Percentiles rank a stretch among this genome's conserved stretches.
phyloP scores from a whole-genome alignment of 2,329 filamentous ascomycete species.

The Xylaria sp. region DNA sequence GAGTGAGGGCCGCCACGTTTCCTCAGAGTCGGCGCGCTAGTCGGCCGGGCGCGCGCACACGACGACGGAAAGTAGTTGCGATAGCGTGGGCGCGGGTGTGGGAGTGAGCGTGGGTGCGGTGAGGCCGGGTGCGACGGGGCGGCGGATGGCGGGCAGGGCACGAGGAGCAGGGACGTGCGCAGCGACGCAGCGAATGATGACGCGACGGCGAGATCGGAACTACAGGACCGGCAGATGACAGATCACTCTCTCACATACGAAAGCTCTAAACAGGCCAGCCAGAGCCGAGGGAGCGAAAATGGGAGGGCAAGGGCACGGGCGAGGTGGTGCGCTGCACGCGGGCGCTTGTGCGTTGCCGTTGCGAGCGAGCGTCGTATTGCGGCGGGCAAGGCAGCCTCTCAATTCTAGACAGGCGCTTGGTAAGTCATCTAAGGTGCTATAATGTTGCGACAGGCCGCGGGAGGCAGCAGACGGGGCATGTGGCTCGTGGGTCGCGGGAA shows the following conservation, averaged over 20 bases:
- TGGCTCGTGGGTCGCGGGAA: slow-evolving; percentile 35
- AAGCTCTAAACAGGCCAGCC: slow-evolving; percentile 2
- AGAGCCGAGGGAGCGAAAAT: slow-evolving; percentile 1
- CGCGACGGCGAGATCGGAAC: slow-evolving; percentile 20
- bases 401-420: slow-evolving; percentile 13
- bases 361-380: not conserved
- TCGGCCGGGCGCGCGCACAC: slow-evolving; percentile 46
- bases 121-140: not conserved
- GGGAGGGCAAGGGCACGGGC: not conserved
- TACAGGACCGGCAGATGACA: slow-evolving; percentile 4
- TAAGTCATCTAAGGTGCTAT: slow-evolving; percentile 19
- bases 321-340: slow-evolving; percentile 17
- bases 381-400: slow-evolving; percentile 24
- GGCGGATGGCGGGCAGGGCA: too few species aligned
- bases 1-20: slow-evolving; percentile 67
- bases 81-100: not conserved
- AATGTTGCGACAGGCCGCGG: slow-evolving; percentile 17
- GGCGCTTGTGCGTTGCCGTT: not conserved
- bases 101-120: not conserved
- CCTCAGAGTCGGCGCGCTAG: slow-evolving; percentile 50
- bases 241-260: slow-evolving; percentile 1
- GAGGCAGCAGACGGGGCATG: slow-evolving; percentile 30
- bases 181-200: slow-evolving; percentile 16
- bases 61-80: slow-evolving; percentile 24
- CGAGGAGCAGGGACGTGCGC: slow-evolving; percentile 22